These are phyloP conservation scores for Syzygium oleosum DNA, from an alignment of 345 rosid species.

Conservation along the genomic window DNA sequence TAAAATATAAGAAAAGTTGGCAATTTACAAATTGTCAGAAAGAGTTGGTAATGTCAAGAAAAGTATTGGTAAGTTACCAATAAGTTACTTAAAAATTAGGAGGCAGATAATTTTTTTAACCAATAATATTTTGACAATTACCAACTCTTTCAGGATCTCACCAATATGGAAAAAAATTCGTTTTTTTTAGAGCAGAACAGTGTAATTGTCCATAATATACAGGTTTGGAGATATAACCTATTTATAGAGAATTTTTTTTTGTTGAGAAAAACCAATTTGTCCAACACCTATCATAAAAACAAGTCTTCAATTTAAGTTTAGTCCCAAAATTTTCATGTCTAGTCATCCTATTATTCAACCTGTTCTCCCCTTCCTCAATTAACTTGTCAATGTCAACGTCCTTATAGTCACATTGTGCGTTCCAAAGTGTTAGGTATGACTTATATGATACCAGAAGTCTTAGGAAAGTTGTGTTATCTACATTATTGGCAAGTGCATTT, in stretches of 20 bases:
- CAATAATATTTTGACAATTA: not conserved
- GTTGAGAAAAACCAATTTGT: not conserved
- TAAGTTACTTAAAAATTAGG: not conserved
- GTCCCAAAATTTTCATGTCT: not conserved
- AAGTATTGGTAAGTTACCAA: not conserved
- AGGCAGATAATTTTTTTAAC: not conserved
- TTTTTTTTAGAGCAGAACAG: not conserved
- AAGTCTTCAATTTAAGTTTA: not conserved
- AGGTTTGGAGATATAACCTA: not conserved
- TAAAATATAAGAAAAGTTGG: not conserved
- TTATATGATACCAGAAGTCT: not conserved
- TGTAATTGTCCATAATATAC: not conserved
- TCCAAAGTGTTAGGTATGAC: not conserved
- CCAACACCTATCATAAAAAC: not conserved
- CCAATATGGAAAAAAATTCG: not conserved
- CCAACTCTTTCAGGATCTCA: too few species aligned
- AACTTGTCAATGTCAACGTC: not conserved
- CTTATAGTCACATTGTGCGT: not conserved
- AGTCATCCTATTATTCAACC: not conserved
- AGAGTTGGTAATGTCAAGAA: not conserved
- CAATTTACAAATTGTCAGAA: not conserved
- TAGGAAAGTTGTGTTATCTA: not conserved
- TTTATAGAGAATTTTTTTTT: not conserved
- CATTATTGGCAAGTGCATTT: not conserved
- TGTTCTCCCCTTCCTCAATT: not conserved